Percentiles rank a stretch among this genome's conserved stretches.
phyloP scores from a whole-genome alignment of 495 filamentous ascomycete species.

The Talaromyces nanjingensis region DNA sequence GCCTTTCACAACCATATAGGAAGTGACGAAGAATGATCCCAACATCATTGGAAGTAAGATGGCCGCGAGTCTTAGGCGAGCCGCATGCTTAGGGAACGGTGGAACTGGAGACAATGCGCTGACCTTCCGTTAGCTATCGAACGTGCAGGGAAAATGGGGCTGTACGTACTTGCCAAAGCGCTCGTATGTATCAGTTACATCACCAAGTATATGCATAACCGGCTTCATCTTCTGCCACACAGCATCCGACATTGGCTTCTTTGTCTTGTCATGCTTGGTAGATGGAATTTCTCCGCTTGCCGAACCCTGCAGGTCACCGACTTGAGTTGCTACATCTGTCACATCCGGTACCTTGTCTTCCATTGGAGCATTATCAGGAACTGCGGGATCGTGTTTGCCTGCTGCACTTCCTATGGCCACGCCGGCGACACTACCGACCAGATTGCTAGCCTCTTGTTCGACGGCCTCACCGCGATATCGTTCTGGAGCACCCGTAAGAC shows the following conservation, averaged over 20 bases:
- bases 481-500: conserved; percentile 74
- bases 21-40: conserved; percentile 54
- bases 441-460: conserved; percentile 76
- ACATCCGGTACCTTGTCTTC: conserved; percentile 53
- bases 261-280: conserved; percentile 68
- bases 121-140: conserved; percentile 8
- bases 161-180: conserved; percentile 59
- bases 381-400: conserved; percentile 58
- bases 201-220: conserved; percentile 67
- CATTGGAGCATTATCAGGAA: conserved; percentile 34
- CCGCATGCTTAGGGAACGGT: conserved; percentile 61
- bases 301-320: conserved; percentile 50
- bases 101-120: conserved; percentile 70
- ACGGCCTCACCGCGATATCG: conserved; percentile 81
- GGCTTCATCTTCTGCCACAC: conserved; percentile 72
- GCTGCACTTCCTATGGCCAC: conserved; percentile 70
- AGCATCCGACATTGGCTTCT: conserved; percentile 70
- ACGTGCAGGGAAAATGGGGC: background rate
- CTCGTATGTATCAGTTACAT: conserved; percentile 74
- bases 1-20: conserved; percentile 68
- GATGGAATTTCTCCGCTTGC: conserved; percentile 37
- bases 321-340: conserved; percentile 42
- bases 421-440: conserved; percentile 67
- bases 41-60: conserved; percentile 53
- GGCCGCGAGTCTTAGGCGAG: conserved; percentile 56